Evolutionary conservation across 139 green algal species (phyloP), one percentile per base, ranked within the genome.

Genomic region (Auxenochlorella pyrenoidosa): DNA sequence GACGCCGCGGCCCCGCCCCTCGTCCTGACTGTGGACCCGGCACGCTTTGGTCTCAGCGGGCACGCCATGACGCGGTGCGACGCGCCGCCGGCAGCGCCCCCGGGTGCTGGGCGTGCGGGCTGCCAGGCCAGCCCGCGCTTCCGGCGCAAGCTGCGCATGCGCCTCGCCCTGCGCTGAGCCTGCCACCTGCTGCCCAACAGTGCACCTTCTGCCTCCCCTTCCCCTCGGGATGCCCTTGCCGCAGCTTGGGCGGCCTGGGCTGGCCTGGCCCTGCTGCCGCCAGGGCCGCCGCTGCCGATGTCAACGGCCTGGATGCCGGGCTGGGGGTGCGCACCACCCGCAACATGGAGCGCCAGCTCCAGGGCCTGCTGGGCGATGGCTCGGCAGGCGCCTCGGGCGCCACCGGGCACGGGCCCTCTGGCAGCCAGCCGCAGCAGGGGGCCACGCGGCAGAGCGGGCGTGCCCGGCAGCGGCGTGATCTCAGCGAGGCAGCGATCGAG

Each of bases 11-110:
- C 76, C 16, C 73, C 80, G 22, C 47, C 92, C 2, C 36, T 94
- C 0, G 88, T 95, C 59, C 86, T 96, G 79, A 84, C 16, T 15
- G 76, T 82, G 2, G 70, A 58, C 21, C 58, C 63, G 26, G 58
- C 41, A 34, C 63, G 26, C 22, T 91, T 91, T 88, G 91, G 82
- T 1, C 43, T 65, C 34, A 77, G 73, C 10, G 58, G 59, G 18
- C 30, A 59, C 16, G 83, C 71, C 3, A 38, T 82, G 1, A 82
- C 83, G 3, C 47, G 83, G 80, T 85, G 28, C n/a, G 19, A 63
- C 8, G 63, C 63, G 13, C 4, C 16, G 36, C 70, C 2, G 34
- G 5, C 18, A 41, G n/a, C 30, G 8, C n/a, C 18, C 70, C 10
- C 30, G 5, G 65, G 10, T 75, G 30, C 10, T 1, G 32, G 19